Percentiles rank a stretch among this genome's conserved stretches.
phyloP scores from a whole-genome alignment of 331 rosid genomes.

The Saraca asoca region DNA sequence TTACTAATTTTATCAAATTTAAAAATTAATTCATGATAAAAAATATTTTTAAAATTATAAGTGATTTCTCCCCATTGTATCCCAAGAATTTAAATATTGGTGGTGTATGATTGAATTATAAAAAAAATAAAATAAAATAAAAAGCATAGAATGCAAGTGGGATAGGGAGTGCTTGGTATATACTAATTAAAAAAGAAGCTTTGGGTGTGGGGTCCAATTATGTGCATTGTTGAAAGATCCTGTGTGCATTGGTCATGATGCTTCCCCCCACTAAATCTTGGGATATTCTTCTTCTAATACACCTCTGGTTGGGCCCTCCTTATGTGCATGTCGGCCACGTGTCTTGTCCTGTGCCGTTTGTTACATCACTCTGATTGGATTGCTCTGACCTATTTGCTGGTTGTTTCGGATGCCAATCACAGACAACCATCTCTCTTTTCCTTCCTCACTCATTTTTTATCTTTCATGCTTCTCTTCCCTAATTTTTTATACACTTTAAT shows the following conservation, averaged over 20 bases:
- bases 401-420: conserved; percentile 54
- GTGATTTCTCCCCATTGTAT: neutral
- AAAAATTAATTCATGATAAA: too few relatives aligned
- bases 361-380: conserved; percentile 50
- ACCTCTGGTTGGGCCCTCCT: conserved; percentile 35
- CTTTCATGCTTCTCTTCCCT: conserved; percentile 8
- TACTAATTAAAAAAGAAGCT: conserved; percentile 34
- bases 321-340: conserved; percentile 76
- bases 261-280: conserved; percentile 63
- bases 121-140: conserved; percentile 55
- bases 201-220: conserved; percentile 38
- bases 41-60: too few relatives aligned
- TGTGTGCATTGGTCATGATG: conserved; percentile 57
- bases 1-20: too few relatives aligned
- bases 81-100: conserved; percentile 44
- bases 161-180: conserved; percentile 38
- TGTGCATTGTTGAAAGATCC: conserved; percentile 37
- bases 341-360: conserved; percentile 53
- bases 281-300: conserved; percentile 51
- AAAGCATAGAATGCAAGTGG: conserved; percentile 63
- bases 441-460: neutral
- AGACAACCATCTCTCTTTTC: conserved; percentile 38
- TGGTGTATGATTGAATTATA: conserved; percentile 53
- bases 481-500: too few relatives aligned
- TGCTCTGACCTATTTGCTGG: conserved; percentile 46